These are phyloP conservation scores for Solanum medicagineum DNA, from an alignment of 257 asterid genomes.

Conservation along the genomic window DNA sequence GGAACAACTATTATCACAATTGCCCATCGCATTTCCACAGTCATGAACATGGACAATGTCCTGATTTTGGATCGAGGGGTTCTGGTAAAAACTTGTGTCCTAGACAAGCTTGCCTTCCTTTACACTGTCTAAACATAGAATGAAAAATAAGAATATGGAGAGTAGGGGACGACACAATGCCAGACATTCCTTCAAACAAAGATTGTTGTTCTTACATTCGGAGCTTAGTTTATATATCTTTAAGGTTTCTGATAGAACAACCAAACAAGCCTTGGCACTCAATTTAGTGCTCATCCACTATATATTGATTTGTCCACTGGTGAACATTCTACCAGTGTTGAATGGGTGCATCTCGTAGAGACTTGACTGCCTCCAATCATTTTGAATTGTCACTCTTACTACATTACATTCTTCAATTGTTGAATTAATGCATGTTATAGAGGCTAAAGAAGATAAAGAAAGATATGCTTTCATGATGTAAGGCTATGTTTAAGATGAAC, in stretches of 20 bases:
- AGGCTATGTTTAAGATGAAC: background rate
- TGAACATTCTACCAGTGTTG: background rate
- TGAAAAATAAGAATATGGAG: background rate
- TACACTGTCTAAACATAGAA: background rate
- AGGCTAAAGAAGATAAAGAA: background rate
- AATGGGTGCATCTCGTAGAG: background rate
- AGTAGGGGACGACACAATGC: background rate
- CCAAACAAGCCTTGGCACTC: background rate
- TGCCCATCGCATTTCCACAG: slow-evolving; percentile 91
- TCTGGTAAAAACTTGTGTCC: slow-evolving; percentile 28
- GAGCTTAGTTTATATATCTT: background rate
- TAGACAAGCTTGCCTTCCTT: background rate
- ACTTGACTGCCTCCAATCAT: background rate
- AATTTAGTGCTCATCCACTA: background rate
- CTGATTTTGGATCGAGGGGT: slow-evolving; percentile 66
- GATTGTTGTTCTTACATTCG: background rate
- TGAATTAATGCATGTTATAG: background rate
- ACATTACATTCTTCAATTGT: background rate
- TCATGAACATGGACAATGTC: slow-evolving; percentile 57
- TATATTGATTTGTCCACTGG: background rate
- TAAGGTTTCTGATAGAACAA: background rate
- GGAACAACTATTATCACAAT: slow-evolving; percentile 59
- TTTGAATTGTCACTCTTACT: background rate
- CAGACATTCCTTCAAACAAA: background rate
- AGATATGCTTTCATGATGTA: background rate